Percentiles rank a stretch among this genome's conserved stretches.
phyloP scores from a whole-genome alignment of 2,329 filamentous ascomycete species.

The Cladorrhinum sp. region DNA sequence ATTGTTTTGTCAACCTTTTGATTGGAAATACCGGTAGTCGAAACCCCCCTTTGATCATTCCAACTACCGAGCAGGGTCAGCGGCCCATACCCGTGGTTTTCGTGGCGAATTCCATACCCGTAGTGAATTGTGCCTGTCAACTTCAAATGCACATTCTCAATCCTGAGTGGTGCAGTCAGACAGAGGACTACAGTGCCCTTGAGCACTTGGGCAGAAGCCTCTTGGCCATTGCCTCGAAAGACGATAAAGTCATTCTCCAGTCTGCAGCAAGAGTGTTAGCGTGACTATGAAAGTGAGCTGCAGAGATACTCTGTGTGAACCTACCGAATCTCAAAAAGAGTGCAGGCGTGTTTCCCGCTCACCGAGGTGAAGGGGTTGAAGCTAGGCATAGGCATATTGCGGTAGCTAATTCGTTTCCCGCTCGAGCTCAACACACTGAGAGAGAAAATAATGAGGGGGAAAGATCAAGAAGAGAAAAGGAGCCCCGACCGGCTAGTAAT shows the following conservation, averaged over 20 bases:
- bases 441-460: neutral
- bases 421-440: neutral
- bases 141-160: slow-evolving; percentile 71
- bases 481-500: slow-evolving; percentile 14
- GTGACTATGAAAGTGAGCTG: neutral
- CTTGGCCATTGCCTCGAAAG: slow-evolving; percentile 70
- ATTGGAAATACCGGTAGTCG: slow-evolving; percentile 56
- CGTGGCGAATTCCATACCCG: slow-evolving; percentile 45
- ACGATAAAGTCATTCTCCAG: slow-evolving; percentile 77
- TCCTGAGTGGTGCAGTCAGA: slow-evolving; percentile 63
- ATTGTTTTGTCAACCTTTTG: slow-evolving; percentile 58
- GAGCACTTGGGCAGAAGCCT: slow-evolving; percentile 71
- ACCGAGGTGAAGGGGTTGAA: slow-evolving; percentile 56
- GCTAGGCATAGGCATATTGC: slow-evolving; percentile 47
- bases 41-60: slow-evolving; percentile 50
- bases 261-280: slow-evolving; percentile 40
- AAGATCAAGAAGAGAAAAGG: slow-evolving; percentile 9
- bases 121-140: slow-evolving; percentile 68
- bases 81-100: slow-evolving; percentile 14
- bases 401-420: neutral
- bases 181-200: slow-evolving; percentile 74
- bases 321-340: slow-evolving; percentile 59
- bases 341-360: slow-evolving; percentile 49
- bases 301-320: slow-evolving; percentile 24
- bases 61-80: slow-evolving; percentile 39